Evolutionary conservation across 495 filamentous ascomycete species (phyloP).

Genomic region (Bathelium albidoporum): DNA sequence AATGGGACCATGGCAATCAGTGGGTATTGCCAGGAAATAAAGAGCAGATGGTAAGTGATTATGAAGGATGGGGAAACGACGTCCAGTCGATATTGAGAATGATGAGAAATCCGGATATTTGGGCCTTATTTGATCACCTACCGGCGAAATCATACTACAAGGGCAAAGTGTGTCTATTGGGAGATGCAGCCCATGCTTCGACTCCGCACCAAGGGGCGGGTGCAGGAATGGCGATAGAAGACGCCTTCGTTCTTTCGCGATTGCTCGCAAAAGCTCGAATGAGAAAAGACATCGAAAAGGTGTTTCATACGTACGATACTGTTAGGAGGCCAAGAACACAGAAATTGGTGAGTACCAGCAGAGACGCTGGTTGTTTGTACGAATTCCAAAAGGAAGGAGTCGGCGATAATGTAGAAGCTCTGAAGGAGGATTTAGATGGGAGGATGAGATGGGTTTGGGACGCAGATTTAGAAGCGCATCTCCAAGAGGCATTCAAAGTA

Average conservation of each 20-base stretch:
- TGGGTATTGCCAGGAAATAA: conserved; percentile 49
- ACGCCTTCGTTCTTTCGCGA: conserved; percentile 48
- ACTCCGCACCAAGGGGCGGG: conserved; percentile 64
- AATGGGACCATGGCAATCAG: conserved; percentile 36
- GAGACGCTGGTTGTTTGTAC: conserved; percentile 25
- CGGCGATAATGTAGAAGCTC: conserved; percentile 27
- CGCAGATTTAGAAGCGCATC: conserved; percentile 24
- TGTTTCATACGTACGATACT: conserved; percentile 52
- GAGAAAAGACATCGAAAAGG: conserved; percentile 34
- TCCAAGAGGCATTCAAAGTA: conserved; percentile 16
- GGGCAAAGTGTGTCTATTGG: conserved; percentile 47
- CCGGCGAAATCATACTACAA: conserved; percentile 45
- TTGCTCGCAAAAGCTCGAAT: conserved; percentile 39
- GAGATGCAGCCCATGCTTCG: conserved; percentile 60
- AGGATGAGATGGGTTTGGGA: conserved; percentile 60
- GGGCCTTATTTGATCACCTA: conserved; percentile 57
- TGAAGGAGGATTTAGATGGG: conserved; percentile 31
- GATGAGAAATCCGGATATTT: conserved; percentile 39
- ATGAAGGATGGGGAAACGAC: conserved; percentile 41
- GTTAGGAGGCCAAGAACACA: conserved; percentile 40
- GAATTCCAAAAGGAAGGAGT: conserved; percentile 23
- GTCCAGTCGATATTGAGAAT: conserved; percentile 38
- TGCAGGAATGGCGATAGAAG: conserved; percentile 59
- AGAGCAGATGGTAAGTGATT: conserved; percentile 48
- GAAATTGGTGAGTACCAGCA: conserved; percentile 21